Base-by-base conservation (phyloP, 441 rosid species). In the Erodium trifolium region DNA sequence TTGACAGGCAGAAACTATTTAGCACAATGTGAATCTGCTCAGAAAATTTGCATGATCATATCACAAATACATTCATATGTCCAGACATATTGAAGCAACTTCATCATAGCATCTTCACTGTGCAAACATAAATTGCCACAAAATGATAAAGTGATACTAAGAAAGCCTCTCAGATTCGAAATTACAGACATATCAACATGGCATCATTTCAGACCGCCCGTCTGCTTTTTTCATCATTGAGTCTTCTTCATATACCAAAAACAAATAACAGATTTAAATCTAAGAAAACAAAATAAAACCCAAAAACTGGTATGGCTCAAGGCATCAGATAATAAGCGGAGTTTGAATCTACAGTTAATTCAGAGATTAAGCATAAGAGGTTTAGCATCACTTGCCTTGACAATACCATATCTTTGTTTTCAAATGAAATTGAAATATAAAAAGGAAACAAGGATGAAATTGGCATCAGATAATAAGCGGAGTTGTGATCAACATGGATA, bases 151-250 rank as follows among this genome's bases (percentile, higher is more conserved):
- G 35, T 1, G 37, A 34, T 34, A 4, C 5, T 34, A 34, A 34
- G 3, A 34, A 5, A 34, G 5, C 37, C 5, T 45, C 92, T 89
- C 92, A 92, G 93, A 85, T 78, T 41, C 78, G 87, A 77, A 71
- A 68, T 29, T 76, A 82, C 94, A 86, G 96, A 88, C 94, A 84
- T 3, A 70, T 85, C 94, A 81, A 89, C 94, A 92, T 2, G 85
- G 88, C 96, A 89, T 87, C 94, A 87, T 84, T 80, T 92, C 96
- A 78, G 92, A 83, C 92, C 94, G 92, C 94, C 92, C 92, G 86
- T 90, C 96, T 79, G 98, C 91, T 74, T 70, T 49, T 87, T 88
- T 92, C 95, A 83, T 90, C 96, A 79, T 67, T 41, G 93, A 59
- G 16, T 17, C 18, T 12, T 34, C 2, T 23, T 23, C 2, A 0